Base-by-base conservation (phyloP, 208 protist genomes). In the Angomonas deanei region DNA sequence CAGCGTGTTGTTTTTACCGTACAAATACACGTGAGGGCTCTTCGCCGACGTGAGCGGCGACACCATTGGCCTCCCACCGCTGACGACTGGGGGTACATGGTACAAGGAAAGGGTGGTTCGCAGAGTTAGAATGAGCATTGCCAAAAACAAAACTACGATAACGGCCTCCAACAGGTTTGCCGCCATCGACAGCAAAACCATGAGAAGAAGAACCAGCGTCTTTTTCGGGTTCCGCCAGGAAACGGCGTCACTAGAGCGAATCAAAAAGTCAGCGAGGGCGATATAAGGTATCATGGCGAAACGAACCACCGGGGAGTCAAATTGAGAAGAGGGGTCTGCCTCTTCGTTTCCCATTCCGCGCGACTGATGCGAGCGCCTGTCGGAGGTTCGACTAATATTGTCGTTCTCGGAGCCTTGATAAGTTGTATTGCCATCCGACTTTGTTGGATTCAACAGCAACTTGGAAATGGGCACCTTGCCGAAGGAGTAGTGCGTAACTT, bases 281-380 rank as follows among this genome's bases (percentile, higher is more conserved):
- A 94, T 72, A 57, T 92, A 94, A 1, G 88, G 88, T 15, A 92
- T 64, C 50, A 94, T 68, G 34, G 87, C 68, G 61, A 87, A 91
- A 30, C 78, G 84, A 34, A 90, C 78, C 2, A 74, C 80, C 0
- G 74, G 32, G 0, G 82, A 80, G 60, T 80, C 68, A 24, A 86
- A 63, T 19, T 61, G 66, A 24, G 33, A 55, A 19, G 15, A 17
- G 13, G 31, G 26, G 15, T 56, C 5, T 8, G 11, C 10, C 13
- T 56, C 50, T 30, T 33, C 26, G 31, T 30, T 56, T 8, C n/a
- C 15, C 24, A 8, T 24, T 27, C 6, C 21, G 10, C 27, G 21
- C n/a, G 21, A 23, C n/a, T 33, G 11, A 31, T 3, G 11, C 3
- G 50, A n/a, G 26, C 31, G 50, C 23, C 10, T 56, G 23, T 24